A percentile compares a stretch with the other conserved stretches of the same genome.
These are phyloP conservation scores for Scutellaria barbata DNA, from an alignment of 257 asterid genomes.

Conservation along the genomic window DNA sequence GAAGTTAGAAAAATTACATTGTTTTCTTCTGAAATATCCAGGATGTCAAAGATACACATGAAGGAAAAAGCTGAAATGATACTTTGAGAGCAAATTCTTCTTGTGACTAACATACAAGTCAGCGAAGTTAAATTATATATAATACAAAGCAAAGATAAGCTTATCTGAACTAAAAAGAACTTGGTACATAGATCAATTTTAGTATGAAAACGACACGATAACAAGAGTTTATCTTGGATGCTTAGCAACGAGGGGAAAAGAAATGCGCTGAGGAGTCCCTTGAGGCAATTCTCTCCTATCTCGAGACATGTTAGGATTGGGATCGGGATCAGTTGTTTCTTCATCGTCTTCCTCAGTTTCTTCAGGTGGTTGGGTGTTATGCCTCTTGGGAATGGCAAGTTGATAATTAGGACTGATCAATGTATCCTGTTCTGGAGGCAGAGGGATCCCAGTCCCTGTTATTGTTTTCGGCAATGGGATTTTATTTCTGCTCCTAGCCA, in stretches of 20 bases:
- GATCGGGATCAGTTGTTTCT: constrained; percentile 49
- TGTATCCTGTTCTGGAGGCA: constrained; percentile 85
- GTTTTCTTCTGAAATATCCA: too few relatives aligned
- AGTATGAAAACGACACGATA: neutral
- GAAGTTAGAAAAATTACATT: too few relatives aligned
- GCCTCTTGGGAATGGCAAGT: constrained; percentile 66
- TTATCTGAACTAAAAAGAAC: neutral
- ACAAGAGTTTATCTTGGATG: constrained; percentile 47
- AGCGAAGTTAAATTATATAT: neutral
- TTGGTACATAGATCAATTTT: too few relatives aligned
- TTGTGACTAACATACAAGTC: neutral
- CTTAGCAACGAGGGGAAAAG: constrained; percentile 71
- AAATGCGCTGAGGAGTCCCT: constrained; percentile 76
- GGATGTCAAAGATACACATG: too few relatives aligned
- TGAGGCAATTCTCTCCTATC: constrained; percentile 58
- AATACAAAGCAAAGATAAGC: neutral
- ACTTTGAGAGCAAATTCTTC: too few relatives aligned
- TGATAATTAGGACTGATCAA: constrained; percentile 89
- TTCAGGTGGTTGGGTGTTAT: constrained; percentile 51
- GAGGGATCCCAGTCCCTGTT: constrained; percentile 61
- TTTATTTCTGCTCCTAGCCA: constrained; percentile 86
- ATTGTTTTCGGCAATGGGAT: constrained; percentile 72
- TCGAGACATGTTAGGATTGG: constrained; percentile 45
- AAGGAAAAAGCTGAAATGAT: too few relatives aligned
- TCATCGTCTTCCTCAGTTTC: constrained; percentile 90